Evolutionary conservation across 441 rosid genomes (phyloP), one percentile per base, ranked within the genome.

Genomic region (Eruca vesicaria): DNA sequence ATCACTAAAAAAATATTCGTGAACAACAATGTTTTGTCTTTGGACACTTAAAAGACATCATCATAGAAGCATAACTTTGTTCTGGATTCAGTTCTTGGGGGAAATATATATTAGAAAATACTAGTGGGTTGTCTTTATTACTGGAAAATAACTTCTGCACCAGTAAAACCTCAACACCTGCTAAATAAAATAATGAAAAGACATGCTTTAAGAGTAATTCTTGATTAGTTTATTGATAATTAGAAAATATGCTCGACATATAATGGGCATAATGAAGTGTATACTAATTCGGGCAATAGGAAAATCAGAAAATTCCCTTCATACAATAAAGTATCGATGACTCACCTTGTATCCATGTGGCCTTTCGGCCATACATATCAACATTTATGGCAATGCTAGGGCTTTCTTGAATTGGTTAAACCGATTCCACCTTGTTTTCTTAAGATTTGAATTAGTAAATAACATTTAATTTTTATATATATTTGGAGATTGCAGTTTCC

Each of bases 121-220:
- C 16, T 76, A 76, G 91, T 87, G 94, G 85, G 83, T 83, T 68
- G 80, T 78, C 81, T 85, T 77, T 48, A 16, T 82, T 80, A 78
- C 69, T 77, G 62, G 89, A 87, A 80, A 89, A 76, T 35, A 81
- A 83, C 83, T 60, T 72, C 20, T 18, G 19, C 21, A 31, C 87
- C 86, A 85, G 72, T 88, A 48, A 16, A 36, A 33, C 11, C 6
- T 32, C 19, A 69, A 75, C 97, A 86, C 50, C 71, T 92, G 91
- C 84, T 65, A 71, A 36, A 32, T 43, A 70, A 71, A 70, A 69
- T 45, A 69, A 69, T 67, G 70, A 9, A 48, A 84, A 68, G 68
- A 52, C 82, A 82, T 76, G 79, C 86, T 81, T 82, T 72, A 53
- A 41, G 63, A 50, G 76, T 41, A 63, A 41, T 63, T 41, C 28